Conservation (phyloP, 176 grass and related monocot genomes). For the Ananas comosus region DNA sequence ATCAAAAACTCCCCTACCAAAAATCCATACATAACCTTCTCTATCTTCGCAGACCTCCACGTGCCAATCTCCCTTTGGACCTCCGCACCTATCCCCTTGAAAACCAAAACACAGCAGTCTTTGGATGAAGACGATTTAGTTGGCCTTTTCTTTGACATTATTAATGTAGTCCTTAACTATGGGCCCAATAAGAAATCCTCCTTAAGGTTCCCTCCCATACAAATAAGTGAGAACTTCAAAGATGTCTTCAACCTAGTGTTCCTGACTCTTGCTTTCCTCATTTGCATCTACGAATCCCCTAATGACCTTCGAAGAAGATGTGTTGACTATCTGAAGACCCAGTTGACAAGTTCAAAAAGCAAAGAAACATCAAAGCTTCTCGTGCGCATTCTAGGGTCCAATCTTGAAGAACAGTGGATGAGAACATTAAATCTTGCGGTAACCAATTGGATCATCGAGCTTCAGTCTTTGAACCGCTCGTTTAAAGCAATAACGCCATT, state of each 20-base stretch:
- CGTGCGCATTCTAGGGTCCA: constrained; percentile 54
- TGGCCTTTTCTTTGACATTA: constrained; percentile 46
- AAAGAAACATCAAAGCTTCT: constrained; percentile 50
- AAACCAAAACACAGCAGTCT: constrained; percentile 30
- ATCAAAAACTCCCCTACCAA: constrained; percentile 33
- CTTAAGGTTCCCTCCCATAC: constrained; percentile 38
- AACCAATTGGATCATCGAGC: constrained; percentile 78
- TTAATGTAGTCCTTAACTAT: constrained; percentile 55
- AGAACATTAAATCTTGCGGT: constrained; percentile 58
- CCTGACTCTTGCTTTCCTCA: constrained; percentile 62
- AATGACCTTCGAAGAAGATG: constrained; percentile 50
- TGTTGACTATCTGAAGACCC: constrained; percentile 41
- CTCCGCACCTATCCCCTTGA: constrained; percentile 62
- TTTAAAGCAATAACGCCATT: constrained; percentile 23
- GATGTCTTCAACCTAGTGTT: constrained; percentile 73
- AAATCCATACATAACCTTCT: constrained; percentile 49
- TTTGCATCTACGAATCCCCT: constrained; percentile 80
- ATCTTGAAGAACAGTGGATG: constrained; percentile 86
- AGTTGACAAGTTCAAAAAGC: constrained; percentile 48
- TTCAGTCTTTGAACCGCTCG: constrained; percentile 27
- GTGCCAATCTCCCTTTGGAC: constrained; percentile 65
- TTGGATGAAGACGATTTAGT: constrained; percentile 38
- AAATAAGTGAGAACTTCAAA: constrained; percentile 42
- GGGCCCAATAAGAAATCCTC: constrained; percentile 33
- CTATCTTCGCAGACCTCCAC: constrained; percentile 53